phyloP scores from a whole-genome alignment of 2,329 filamentous ascomycete species.

The Diaporthe velutina region DNA sequence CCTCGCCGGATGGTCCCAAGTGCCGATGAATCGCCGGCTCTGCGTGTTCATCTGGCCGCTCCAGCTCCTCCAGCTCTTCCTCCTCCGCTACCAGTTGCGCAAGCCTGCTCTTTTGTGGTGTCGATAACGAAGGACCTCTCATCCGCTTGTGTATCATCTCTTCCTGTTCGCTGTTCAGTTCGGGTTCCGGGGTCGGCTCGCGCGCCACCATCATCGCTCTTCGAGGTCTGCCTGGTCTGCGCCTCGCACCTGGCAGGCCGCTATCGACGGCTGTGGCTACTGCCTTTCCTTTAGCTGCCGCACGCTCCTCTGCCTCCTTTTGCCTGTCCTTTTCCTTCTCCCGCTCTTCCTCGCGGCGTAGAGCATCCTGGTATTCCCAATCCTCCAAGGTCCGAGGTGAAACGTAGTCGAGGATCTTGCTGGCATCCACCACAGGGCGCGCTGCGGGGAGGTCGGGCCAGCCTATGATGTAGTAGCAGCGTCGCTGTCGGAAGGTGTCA shows the following conservation, averaged over 20 bases:
- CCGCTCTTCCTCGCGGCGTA: slow-evolving; percentile 57
- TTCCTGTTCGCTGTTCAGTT: slow-evolving; percentile 43
- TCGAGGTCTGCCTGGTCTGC: slow-evolving; percentile 38
- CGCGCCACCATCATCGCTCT: slow-evolving; percentile 23
- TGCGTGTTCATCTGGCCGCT: slow-evolving; percentile 43
- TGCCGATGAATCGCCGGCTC: slow-evolving; percentile 47
- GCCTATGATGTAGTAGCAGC: slow-evolving; percentile 67
- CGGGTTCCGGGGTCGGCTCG: slow-evolving; percentile 25
- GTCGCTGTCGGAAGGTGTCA: slow-evolving; percentile 50
- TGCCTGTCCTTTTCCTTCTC: slow-evolving; percentile 43
- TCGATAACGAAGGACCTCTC: slow-evolving; percentile 54
- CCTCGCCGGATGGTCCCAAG: slow-evolving; percentile 36
- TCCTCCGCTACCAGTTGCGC: slow-evolving; percentile 45
- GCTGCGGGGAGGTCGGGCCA: slow-evolving; percentile 67
- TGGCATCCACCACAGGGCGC: slow-evolving; percentile 59
- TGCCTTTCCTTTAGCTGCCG: background rate
- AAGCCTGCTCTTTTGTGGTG: slow-evolving; percentile 51
- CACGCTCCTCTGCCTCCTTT: slow-evolving; percentile 38
- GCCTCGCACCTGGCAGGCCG: slow-evolving; percentile 3
- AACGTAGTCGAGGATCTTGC: slow-evolving; percentile 68
- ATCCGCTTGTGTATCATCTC: slow-evolving; percentile 46
- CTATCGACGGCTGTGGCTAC: background rate
- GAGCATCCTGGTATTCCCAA: slow-evolving; percentile 63
- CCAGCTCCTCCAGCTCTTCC: slow-evolving; percentile 30
- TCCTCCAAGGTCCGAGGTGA: slow-evolving; percentile 68